Percentiles rank a stretch among this genome's conserved stretches.
Evolutionary conservation across 257 asterid genomes (phyloP).

Genomic region (Nyctanthes arbortristis): DNA sequence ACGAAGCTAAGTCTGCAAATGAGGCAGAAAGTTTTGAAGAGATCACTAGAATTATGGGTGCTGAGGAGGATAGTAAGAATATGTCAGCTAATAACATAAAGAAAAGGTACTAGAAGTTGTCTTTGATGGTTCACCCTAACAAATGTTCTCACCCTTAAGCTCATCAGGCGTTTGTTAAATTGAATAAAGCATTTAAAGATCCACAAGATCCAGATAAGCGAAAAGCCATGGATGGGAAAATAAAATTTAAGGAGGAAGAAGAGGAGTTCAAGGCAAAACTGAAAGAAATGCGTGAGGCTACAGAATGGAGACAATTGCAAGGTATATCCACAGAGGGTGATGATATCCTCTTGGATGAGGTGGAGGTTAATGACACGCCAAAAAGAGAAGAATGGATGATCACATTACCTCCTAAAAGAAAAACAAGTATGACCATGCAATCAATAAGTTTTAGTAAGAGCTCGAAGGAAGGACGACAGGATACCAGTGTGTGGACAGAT

Average conservation of each 20-base stretch:
- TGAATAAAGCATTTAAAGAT: slow-evolving; percentile 92
- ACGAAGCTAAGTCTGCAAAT: too few species aligned
- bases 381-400: slow-evolving; percentile 98
- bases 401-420: slow-evolving; percentile 89
- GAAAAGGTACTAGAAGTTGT: too few species aligned
- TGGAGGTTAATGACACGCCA: slow-evolving; percentile 67
- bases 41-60: too few species aligned
- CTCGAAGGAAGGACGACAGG: slow-evolving; percentile 90
- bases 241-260: slow-evolving; percentile 79
- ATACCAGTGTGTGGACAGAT: slow-evolving; percentile 96
- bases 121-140: too few species aligned
- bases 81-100: too few species aligned
- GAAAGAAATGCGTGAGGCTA: slow-evolving; percentile 93
- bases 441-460: slow-evolving; percentile 68
- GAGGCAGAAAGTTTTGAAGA: too few species aligned
- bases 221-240: slow-evolving; percentile 80
- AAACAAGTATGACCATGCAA: slow-evolving; percentile 67
- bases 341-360: slow-evolving; percentile 78
- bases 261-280: slow-evolving; percentile 84
- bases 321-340: slow-evolving; percentile 97
- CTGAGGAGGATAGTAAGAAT: too few species aligned
- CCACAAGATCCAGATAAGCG: slow-evolving; percentile 92
- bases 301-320: slow-evolving; percentile 94
- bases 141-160: slow-evolving; percentile 96
- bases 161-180: slow-evolving; percentile 82